Base-by-base conservation (phyloP, 768 basidiomycete species). In the Leccinum ochraceum region DNA sequence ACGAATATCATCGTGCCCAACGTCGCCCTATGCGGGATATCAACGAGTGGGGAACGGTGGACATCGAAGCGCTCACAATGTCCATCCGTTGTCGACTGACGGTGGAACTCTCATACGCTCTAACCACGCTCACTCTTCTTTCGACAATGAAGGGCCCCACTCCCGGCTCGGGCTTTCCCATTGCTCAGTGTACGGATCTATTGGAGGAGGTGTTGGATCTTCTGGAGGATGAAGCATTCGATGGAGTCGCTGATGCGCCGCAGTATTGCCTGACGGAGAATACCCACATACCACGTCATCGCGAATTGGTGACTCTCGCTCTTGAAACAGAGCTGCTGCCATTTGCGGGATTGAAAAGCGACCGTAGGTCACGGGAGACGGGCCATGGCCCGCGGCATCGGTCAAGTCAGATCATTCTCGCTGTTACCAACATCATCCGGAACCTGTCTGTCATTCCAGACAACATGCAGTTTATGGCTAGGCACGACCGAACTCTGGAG, bases 21-120 rank as follows among this genome's bases (percentile, higher is more conserved):
- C 78, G 81, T 56, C 83, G 89, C 49, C 80, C 83, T 6, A 72
- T 89, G 67, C 82, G 90, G 59, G 85, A 88, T 54, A 82, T 92
- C 63, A 86, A 88, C 69, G 93, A 95, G 56, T 93, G 95, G 86
- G 94, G 93, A 22, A 81, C 80, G 8, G 85, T 96, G 54, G 95
- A 98, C 67, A 87, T 98, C 60, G 95, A 97, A 69, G 87, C 87
- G n/a, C 80, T 99, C 54, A 88, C 87, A n/a, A 88, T 99, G 89
- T 91, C 92, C 32, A 77, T 99, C 44, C 89, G 95, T 34, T 96
- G 92, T 37, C 82, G 95, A 37, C 76, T 98, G 46, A 82, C 87
- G 9, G 81, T 85, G 51, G 96, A 99, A 73, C 77, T 95, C 56
- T 89, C 94, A 4, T 98, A 95, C 71, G 93, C 91, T 5, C 77